Conservation (phyloP, 805 yeast genomes). For the Dipodascus geniculatus region DNA sequence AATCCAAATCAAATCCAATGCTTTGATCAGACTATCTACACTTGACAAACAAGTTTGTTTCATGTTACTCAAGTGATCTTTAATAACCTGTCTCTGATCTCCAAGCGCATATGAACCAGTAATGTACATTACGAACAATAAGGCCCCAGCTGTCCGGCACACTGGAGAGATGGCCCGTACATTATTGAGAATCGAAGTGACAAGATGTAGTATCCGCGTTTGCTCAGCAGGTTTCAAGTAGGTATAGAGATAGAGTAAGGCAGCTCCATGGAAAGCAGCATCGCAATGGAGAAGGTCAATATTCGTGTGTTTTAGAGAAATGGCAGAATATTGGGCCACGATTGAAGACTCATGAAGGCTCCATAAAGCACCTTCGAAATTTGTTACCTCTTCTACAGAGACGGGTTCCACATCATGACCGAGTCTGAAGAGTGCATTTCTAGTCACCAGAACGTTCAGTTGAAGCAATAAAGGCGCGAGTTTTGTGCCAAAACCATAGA, state of each 20-base stretch:
- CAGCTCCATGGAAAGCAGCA: slow-evolving; percentile 10
- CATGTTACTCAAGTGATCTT: slow-evolving; percentile 3
- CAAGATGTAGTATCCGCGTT: slow-evolving; percentile 1
- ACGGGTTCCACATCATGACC: not conserved
- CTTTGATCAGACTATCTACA: slow-evolving; percentile 1
- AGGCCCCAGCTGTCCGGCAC: slow-evolving; percentile 10
- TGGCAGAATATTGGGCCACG: not conserved
- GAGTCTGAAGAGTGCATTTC: not conserved
- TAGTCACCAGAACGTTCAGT: slow-evolving; percentile 2
- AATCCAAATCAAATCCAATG: slow-evolving; percentile 3
- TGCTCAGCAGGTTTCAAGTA: slow-evolving; percentile 3
- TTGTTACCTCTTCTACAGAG: slow-evolving; percentile 4
- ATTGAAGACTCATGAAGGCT: slow-evolving; percentile 4
- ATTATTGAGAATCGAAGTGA: slow-evolving; percentile 4
- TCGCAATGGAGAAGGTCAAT: slow-evolving; percentile 8
- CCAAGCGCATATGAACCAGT: slow-evolving; percentile 7
- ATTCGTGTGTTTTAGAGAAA: slow-evolving; percentile 1
- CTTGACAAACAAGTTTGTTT: slow-evolving; percentile 8
- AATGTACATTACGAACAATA: slow-evolving; percentile 8
- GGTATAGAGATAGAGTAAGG: slow-evolving; percentile 8
- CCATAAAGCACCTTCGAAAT: slow-evolving; percentile 7
- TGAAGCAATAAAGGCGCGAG: slow-evolving; percentile 6
- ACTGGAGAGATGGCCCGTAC: slow-evolving; percentile 5
- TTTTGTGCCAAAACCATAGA: slow-evolving; percentile 10
- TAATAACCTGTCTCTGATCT: slow-evolving; percentile 4